Base-by-base conservation (phyloP, 1,284 basidiomycete genomes). In the Sphaerobolus stellatus region DNA sequence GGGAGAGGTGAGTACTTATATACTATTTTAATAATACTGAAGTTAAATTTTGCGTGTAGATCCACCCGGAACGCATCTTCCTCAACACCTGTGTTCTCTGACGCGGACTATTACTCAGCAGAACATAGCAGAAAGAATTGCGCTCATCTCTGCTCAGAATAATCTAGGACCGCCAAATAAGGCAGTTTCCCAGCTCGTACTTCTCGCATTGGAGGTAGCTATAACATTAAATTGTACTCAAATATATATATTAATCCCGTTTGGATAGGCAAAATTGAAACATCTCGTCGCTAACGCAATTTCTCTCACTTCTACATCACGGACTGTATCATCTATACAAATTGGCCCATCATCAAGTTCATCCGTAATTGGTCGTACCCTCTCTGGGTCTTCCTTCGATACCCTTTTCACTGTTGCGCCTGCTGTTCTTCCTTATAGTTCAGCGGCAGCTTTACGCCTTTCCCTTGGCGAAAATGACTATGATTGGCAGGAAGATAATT, bases 261-360 rank as follows among this genome's bases (percentile, higher is more conserved):
- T 48, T 8, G 44, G 33, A 25, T 53, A 90, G 88, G 86, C 86
- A 8, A 90, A 90, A 65, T 75, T 92, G 7, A 92, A 92, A 65
- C 87, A 91, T 57, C 76, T 92, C 16, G 85, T 92, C 57, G 86
- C 84, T 1, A 86, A 87, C 64, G 86, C 89, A 3, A 69, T 92
- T 30, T 84, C 87, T 2, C 71, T 91, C 8, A 90, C 88, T 1
- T 83, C 86, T 0, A 79, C 83, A 5, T 90, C 89, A 2, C 81
- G 84, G 60, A 82, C 86, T 27, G 86, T 90, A 61, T 80, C 84
- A 2, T 90, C 89, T 41, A 88, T 91, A 49, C 76, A 76, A n/a
- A n/a, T n/a, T n/a, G n/a, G n/a, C n/a, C n/a, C n/a, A n/a, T n/a
- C n/a, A n/a, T 81, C 86, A 0, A 81, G 84, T n/a, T 71, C 71